Evolutionary conservation across 2,329 filamentous ascomycete genomes (phyloP).

Genomic region (Pseudogymnoascus sp.): DNA sequence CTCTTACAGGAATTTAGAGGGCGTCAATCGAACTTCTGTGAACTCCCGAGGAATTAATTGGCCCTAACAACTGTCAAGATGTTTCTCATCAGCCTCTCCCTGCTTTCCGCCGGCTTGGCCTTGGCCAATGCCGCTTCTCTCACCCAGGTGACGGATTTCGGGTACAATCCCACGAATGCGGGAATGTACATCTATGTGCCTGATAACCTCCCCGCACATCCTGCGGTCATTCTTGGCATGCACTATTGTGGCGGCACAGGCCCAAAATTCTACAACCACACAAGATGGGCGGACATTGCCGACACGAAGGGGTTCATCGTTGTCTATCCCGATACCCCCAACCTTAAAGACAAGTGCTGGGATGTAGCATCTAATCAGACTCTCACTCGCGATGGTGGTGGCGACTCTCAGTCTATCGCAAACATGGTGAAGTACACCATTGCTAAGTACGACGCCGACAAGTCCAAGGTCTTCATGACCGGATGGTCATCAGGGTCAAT

Average conservation of each 20-base stretch:
- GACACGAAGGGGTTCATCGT: conserved; percentile 49
- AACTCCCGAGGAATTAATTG: background rate
- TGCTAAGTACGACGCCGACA: conserved; percentile 42
- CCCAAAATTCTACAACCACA: conserved; percentile 36
- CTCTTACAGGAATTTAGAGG: background rate
- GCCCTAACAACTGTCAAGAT: background rate
- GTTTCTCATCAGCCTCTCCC: background rate
- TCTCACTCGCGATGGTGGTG: conserved; percentile 47
- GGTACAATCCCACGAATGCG: conserved; percentile 32
- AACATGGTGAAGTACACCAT: conserved; percentile 52
- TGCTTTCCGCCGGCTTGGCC: background rate
- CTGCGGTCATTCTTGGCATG: background rate
- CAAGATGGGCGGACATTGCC: conserved; percentile 44
- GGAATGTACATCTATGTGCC: conserved; percentile 40
- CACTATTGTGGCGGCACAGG: conserved; percentile 50
- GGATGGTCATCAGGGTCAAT: conserved; percentile 42
- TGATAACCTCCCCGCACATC: conserved; percentile 29
- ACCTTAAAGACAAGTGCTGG: conserved; percentile 44
- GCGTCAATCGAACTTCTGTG: background rate
- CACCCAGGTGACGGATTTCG: conserved; percentile 30
- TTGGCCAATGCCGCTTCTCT: background rate
- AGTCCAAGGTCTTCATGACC: conserved; percentile 43
- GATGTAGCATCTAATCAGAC: conserved; percentile 45
- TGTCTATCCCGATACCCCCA: conserved; percentile 47
- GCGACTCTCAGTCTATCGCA: conserved; percentile 46